Percentiles rank a stretch among this genome's conserved stretches.
Conservation (phyloP, 352 stramenopile species). For the Globisporangium acanthophoron region DNA sequence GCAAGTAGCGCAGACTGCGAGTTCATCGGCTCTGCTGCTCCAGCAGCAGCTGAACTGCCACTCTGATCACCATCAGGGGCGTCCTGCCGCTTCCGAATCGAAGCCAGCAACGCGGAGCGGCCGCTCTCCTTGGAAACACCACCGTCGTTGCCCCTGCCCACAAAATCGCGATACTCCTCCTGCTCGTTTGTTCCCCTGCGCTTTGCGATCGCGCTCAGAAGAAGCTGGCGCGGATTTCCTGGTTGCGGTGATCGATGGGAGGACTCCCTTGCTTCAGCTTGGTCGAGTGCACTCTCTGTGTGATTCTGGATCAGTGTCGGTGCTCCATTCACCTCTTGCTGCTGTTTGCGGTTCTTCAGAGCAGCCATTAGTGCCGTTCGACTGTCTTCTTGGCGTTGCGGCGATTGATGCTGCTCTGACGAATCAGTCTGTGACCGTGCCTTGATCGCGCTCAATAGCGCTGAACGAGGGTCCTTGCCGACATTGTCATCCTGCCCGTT, state of each 20-base stretch:
- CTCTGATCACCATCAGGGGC: not conserved
- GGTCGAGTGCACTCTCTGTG: not conserved
- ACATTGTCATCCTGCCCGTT: not conserved
- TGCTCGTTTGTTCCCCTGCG: not conserved
- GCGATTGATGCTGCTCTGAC: not conserved
- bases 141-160: not conserved
- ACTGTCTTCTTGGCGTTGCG: not conserved
- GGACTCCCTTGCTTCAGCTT: no score
- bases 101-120: conserved; percentile 12
- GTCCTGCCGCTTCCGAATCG: conserved; percentile 10
- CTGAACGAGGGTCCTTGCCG: not conserved
- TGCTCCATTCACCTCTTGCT: not conserved
- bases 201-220: not conserved
- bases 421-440: not conserved
- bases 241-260: not conserved
- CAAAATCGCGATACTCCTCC: not conserved
- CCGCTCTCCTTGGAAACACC: not conserved
- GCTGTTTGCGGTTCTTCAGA: not conserved
- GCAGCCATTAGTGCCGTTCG: not conserved
- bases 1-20: conserved; percentile 23
- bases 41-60: no score
- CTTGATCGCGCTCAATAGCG: conserved; percentile 5
- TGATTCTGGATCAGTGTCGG: no score
- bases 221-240: not conserved
- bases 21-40: not conserved